These are phyloP conservation scores for Tolypocladium tundrense DNA, from an alignment of 2,329 filamentous ascomycete genomes.

Conservation along the genomic window DNA sequence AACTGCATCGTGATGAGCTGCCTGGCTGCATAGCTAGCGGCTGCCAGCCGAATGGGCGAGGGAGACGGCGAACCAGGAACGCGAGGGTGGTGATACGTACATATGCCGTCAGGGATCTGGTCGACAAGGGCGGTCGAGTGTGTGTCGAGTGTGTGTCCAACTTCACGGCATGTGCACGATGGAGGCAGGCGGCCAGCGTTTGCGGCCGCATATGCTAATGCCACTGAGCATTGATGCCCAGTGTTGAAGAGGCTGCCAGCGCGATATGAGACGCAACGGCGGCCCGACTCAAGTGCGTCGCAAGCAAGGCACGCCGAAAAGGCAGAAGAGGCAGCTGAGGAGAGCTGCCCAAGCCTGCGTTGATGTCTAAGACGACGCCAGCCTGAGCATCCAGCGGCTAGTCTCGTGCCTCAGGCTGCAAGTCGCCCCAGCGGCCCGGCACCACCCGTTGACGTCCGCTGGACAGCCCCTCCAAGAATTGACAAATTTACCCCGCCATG, in stretches of 20 bases:
- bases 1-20: background rate
- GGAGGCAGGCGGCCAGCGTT: background rate
- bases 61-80: background rate
- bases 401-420: constrained; percentile 1
- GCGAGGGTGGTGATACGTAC: background rate
- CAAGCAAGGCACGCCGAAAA: background rate
- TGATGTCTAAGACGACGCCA: background rate
- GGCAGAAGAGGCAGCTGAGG: background rate
- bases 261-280: background rate
- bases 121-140: background rate
- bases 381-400: background rate
- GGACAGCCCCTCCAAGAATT: constrained; percentile 3
- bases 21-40: background rate
- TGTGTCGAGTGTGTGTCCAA: background rate
- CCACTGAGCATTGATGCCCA: background rate
- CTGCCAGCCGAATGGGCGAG: background rate
- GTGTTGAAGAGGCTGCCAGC: background rate
- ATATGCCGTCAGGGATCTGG: background rate
- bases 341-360: background rate
- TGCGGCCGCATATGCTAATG: background rate
- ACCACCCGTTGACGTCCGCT: constrained; percentile 1
- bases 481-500: constrained; percentile 25
- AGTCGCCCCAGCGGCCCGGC: background rate
- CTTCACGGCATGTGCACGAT: background rate
- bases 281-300: background rate